phyloP scores from a whole-genome alignment of 495 filamentous ascomycete species.

The Umbilicaria muhlenbergii region DNA sequence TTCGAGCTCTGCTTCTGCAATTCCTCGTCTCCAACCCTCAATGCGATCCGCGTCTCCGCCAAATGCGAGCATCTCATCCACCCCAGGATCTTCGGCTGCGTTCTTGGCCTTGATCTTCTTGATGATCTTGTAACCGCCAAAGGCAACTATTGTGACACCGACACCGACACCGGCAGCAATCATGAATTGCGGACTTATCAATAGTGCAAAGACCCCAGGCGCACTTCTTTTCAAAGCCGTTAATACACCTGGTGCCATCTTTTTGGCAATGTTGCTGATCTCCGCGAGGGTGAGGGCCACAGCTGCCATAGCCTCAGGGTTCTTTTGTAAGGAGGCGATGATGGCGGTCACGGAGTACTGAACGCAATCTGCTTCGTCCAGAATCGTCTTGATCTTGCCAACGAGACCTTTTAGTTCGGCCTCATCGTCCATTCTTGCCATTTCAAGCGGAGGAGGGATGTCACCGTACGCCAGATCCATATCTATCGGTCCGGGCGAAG shows the following conservation, averaged over 20 bases:
- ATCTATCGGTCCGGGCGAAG: conserved; percentile 41
- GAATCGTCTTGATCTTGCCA: conserved; percentile 47
- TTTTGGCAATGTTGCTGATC: conserved; percentile 63
- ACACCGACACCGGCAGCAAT: conserved; percentile 82
- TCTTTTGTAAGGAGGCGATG: conserved; percentile 74
- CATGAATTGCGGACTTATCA: conserved; percentile 79
- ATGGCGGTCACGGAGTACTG: conserved; percentile 71
- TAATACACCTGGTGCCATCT: conserved; percentile 73
- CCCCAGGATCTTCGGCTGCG: conserved; percentile 25
- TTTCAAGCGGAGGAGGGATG: conserved; percentile 36
- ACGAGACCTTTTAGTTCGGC: conserved; percentile 48
- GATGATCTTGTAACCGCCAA: conserved; percentile 94
- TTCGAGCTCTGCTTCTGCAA: conserved; percentile 46
- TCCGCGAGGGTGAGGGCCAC: conserved; percentile 88
- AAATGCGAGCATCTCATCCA: conserved; percentile 45
- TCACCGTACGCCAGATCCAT: conserved; percentile 80
- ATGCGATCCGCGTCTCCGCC: conserved; percentile 45
- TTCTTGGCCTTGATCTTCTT: conserved; percentile 50
- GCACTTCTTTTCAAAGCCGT: conserved; percentile 58
- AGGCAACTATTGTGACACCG: conserved; percentile 80
- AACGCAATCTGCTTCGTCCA: conserved; percentile 76
- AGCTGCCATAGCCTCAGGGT: conserved; percentile 86
- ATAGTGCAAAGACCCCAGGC: conserved; percentile 72
- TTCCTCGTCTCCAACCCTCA: conserved; percentile 75
- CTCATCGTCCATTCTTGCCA: conserved; percentile 11